Conservation (phyloP, 2,329 filamentous ascomycete genomes). For the Phaeosphaeria sp. region DNA sequence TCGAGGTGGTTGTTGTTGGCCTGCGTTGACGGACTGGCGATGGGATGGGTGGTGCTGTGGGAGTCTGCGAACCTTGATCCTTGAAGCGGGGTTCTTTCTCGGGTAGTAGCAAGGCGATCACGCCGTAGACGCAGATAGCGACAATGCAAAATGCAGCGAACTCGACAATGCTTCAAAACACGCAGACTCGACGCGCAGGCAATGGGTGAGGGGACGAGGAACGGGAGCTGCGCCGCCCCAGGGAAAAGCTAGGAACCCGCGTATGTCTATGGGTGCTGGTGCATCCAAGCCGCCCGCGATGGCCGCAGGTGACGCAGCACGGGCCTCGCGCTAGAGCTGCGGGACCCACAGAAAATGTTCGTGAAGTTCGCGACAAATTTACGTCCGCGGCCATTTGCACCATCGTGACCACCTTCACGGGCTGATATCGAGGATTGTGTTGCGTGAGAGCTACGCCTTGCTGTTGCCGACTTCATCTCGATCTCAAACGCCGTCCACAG, state of each 20-base stretch:
- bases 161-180: constrained; percentile 19
- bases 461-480: background rate
- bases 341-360: constrained; percentile 15
- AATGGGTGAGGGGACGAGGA: constrained; percentile 29
- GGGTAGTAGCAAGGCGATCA: constrained; percentile 35
- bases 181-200: constrained; percentile 8
- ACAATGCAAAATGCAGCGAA: constrained; percentile 25
- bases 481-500: background rate
- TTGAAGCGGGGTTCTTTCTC: constrained; percentile 44
- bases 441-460: constrained; percentile 10
- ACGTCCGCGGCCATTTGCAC: background rate
- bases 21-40: constrained; percentile 27
- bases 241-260: constrained; percentile 31
- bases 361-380: constrained; percentile 9
- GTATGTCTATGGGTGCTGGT: constrained; percentile 23
- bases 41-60: constrained; percentile 40
- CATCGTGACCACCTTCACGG: background rate
- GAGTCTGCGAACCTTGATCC: constrained; percentile 42
- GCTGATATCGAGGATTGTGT: constrained; percentile 2
- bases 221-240: constrained; percentile 41
- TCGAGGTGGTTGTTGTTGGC: constrained; percentile 32
- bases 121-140: constrained; percentile 31
- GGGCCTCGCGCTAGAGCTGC: constrained; percentile 16
- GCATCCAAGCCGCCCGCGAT: constrained; percentile 20
- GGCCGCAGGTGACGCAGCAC: constrained; percentile 21